phyloP scores from a whole-genome alignment of 2,329 filamentous ascomycete genomes.

The Exophiala alcalophila region DNA sequence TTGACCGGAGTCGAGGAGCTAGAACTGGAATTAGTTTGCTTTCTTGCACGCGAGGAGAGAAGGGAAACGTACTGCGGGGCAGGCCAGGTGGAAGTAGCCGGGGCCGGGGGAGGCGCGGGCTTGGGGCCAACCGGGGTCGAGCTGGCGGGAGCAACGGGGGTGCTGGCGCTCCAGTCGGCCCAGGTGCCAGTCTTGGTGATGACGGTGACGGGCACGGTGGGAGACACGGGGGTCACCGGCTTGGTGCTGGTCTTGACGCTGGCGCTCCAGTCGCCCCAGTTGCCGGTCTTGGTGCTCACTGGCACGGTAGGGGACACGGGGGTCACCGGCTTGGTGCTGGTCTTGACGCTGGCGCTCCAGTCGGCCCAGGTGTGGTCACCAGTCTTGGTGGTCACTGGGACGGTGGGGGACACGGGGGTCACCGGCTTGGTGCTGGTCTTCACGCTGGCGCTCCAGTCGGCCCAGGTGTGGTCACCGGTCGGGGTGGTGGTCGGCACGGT shows the following conservation, averaged over 20 bases:
- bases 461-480: conserved; percentile 1
- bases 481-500: conserved; percentile 1
- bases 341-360: conserved; percentile 12
- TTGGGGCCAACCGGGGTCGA: conserved; percentile 8
- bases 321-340: conserved; percentile 12
- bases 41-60: neutral
- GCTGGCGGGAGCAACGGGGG: conserved; percentile 12
- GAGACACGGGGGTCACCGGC: conserved; percentile 13
- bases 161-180: conserved; percentile 7
- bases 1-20: conserved; percentile 15
- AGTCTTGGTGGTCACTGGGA: conserved; percentile 1
- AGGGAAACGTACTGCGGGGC: conserved; percentile 26
- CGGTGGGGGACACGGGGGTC: conserved; percentile 1
- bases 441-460: conserved; percentile 9
- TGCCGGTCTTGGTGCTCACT: conserved; percentile 4
- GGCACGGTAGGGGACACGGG: conserved; percentile 3
- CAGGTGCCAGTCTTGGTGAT: conserved; percentile 1
- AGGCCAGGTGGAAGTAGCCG: conserved; percentile 22
- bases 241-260: conserved; percentile 13
- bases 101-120: conserved; percentile 10
- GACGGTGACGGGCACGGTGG: no score
- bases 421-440: conserved; percentile 10
- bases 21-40: conserved; percentile 16
- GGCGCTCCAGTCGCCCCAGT: conserved; percentile 24
- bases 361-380: conserved; percentile 13